Percentiles rank a stretch among this genome's conserved stretches.
phyloP scores from a whole-genome alignment of 208 protist genomes.

The Jaenimonas drosophilae region DNA sequence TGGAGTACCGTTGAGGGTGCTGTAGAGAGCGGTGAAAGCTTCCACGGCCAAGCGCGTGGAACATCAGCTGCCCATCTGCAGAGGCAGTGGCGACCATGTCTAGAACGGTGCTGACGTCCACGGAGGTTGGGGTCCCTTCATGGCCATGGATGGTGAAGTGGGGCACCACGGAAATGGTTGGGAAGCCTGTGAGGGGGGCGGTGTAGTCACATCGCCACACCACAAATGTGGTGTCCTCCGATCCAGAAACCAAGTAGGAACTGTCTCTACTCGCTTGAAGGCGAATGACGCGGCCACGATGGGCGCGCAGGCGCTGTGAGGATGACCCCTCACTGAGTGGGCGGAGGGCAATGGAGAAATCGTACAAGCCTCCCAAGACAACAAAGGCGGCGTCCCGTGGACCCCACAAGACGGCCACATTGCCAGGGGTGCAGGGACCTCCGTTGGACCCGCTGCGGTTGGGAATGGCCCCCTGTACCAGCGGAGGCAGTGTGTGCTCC shows the following conservation, averaged over 20 bases:
- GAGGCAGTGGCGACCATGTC: slow-evolving; percentile 82
- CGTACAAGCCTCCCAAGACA: slow-evolving; percentile 70
- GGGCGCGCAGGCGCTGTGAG: slow-evolving; percentile 58
- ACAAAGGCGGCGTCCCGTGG: slow-evolving; percentile 53
- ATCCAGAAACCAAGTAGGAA: slow-evolving; percentile 72
- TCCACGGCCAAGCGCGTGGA: slow-evolving; percentile 62
- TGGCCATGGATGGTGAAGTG: slow-evolving; percentile 79
- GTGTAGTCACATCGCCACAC: slow-evolving; percentile 59
- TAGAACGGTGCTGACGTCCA: slow-evolving; percentile 48
- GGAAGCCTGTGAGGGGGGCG: background rate
- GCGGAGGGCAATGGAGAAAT: slow-evolving; percentile 69
- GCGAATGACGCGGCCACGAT: slow-evolving; percentile 62
- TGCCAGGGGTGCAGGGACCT: slow-evolving; percentile 43
- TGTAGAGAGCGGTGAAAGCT: slow-evolving; percentile 54
- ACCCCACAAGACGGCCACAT: slow-evolving; percentile 50
- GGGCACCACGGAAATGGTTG: slow-evolving; percentile 37
- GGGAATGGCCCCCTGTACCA: background rate
- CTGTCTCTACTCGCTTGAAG: slow-evolving; percentile 61
- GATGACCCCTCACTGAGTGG: slow-evolving; percentile 20
- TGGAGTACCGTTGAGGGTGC: slow-evolving; percentile 44
- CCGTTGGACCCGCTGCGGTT: slow-evolving; percentile 4
- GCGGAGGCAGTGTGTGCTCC: slow-evolving; percentile 1
- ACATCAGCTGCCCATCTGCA: slow-evolving; percentile 67
- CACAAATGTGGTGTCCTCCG: slow-evolving; percentile 87
- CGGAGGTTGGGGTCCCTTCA: slow-evolving; percentile 71